Percentiles rank a stretch among this genome's conserved stretches.
Evolutionary conservation across 2,329 filamentous ascomycete genomes (phyloP).

Genomic region (Colletotrichum eremochloae): DNA sequence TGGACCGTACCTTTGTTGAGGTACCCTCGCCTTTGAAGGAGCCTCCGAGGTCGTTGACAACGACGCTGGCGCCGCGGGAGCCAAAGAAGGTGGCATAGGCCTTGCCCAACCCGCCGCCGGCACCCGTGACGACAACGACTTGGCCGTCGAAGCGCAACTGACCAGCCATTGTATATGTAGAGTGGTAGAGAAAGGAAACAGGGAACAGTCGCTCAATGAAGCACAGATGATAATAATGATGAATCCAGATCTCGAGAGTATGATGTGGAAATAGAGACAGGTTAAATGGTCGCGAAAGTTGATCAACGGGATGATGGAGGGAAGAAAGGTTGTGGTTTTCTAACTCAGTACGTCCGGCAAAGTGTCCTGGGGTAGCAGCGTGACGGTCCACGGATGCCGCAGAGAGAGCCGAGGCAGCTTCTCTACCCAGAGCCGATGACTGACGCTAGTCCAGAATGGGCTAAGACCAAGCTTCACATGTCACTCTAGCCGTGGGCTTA

Average conservation of each 20-base stretch:
- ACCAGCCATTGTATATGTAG: constrained; percentile 68
- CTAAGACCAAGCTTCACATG: constrained; percentile 36
- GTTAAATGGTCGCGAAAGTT: constrained; percentile 1
- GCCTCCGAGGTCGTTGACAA: constrained; percentile 95
- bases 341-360: constrained; percentile 36
- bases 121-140: constrained; percentile 86
- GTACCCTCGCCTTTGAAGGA: constrained; percentile 94
- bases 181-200: not conserved
- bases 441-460: constrained; percentile 34
- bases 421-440: constrained; percentile 38
- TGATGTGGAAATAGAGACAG: not conserved
- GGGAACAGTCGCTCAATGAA: constrained; percentile 20
- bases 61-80: constrained; percentile 90
- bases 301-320: not conserved
- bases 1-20: constrained; percentile 80
- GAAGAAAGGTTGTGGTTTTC: constrained; percentile 25
- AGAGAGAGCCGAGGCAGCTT: constrained; percentile 43
- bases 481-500: constrained; percentile 27
- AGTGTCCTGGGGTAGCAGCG: constrained; percentile 22
- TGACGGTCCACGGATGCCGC: constrained; percentile 32
- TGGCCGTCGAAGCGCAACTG: constrained; percentile 87
- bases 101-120: constrained; percentile 83
- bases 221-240: not conserved
- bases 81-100: constrained; percentile 92
- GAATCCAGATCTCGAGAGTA: not conserved